Evolutionary conservation across 345 rosid species (phyloP).

Genomic region (Jatropha curcas): DNA sequence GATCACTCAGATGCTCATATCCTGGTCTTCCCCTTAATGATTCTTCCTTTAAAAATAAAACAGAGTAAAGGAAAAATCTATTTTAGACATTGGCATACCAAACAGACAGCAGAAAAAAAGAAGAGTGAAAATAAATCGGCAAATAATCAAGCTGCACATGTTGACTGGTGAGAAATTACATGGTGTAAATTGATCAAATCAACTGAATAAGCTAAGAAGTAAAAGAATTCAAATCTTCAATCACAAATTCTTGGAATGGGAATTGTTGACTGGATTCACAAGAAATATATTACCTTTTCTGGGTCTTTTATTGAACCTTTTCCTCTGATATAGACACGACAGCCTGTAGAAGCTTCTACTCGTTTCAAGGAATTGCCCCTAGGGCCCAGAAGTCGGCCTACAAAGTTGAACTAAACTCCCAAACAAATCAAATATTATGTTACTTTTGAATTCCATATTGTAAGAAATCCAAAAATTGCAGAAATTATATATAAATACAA

Average conservation of each 20-base stretch:
- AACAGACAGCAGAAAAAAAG: background rate
- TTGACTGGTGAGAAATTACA: background rate
- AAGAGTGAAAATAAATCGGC: background rate
- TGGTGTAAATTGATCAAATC: background rate
- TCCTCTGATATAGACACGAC: slow-evolving; percentile 30
- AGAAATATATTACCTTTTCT: slow-evolving; percentile 18
- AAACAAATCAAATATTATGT: slow-evolving; percentile 15
- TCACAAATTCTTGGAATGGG: background rate
- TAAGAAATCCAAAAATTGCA: background rate
- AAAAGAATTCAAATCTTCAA: background rate
- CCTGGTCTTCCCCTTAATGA: slow-evolving; percentile 29
- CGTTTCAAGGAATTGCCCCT: slow-evolving; percentile 96
- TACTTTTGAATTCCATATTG: background rate
- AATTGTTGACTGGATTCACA: background rate
- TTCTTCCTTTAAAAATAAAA: slow-evolving; percentile 22
- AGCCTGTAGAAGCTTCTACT: slow-evolving; percentile 45
- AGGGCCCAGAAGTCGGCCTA: slow-evolving; percentile 93
- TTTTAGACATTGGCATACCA: background rate
- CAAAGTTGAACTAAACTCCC: slow-evolving; percentile 78
- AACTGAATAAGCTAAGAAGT: background rate
- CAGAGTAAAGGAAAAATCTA: background rate
- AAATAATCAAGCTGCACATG: background rate
- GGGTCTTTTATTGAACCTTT: slow-evolving; percentile 29
- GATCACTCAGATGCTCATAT: slow-evolving; percentile 32
- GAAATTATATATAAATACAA: background rate